Conservation (phyloP, 495 filamentous ascomycete genomes). For the Saxophila tyrrhenica region DNA sequence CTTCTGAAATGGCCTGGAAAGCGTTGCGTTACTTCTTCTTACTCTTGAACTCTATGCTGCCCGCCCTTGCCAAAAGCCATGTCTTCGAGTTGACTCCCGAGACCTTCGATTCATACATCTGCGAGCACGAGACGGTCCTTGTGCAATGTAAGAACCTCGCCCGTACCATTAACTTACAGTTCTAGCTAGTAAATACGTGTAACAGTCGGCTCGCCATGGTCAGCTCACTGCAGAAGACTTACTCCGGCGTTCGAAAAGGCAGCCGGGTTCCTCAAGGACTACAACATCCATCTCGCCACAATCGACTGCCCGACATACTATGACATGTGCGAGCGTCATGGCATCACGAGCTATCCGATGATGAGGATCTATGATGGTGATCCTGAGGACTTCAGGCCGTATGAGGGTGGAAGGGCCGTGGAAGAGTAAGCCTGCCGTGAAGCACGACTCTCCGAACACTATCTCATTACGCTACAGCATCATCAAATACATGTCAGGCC, state of each 20-base stretch:
- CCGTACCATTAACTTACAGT: not conserved
- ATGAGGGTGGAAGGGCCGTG: not conserved
- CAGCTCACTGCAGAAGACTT: not conserved
- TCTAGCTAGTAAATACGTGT: not conserved
- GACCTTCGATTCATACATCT: not conserved
- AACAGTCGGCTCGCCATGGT: not conserved
- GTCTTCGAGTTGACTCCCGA: not conserved
- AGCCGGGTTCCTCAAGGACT: not conserved
- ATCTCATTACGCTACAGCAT: not conserved
- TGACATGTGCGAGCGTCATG: not conserved
- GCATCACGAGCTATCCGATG: not conserved
- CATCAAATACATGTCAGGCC: not conserved
- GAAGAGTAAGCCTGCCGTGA: not conserved
- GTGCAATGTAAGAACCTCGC: not conserved
- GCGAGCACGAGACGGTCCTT: not conserved
- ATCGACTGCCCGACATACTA: not conserved
- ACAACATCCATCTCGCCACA: not conserved
- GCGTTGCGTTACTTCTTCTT: not conserved
- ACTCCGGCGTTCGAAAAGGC: not conserved
- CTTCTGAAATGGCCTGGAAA: not conserved
- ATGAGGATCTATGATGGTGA: not conserved
- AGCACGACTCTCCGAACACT: not conserved
- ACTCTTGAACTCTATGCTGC: not conserved
- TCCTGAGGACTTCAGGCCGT: not conserved
- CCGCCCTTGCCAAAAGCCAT: not conserved